Evolutionary conservation across 2,329 filamentous ascomycete species (phyloP).

Genomic region (Talaromyces sp.): DNA sequence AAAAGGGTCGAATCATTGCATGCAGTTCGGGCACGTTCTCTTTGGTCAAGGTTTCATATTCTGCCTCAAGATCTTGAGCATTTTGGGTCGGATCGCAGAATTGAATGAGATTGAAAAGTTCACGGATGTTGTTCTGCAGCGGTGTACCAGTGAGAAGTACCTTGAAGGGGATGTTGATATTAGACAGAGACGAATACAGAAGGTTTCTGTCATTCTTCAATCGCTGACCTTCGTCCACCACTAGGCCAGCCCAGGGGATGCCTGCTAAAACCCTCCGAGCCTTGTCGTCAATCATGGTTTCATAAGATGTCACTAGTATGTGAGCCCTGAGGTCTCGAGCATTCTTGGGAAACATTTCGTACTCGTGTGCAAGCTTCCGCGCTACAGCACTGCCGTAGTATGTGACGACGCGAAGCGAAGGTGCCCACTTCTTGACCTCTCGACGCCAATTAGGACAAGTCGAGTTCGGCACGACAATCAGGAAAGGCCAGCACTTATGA

Average conservation of each 20-base stretch:
- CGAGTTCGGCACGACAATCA: constrained; percentile 89
- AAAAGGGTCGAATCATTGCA: constrained; percentile 71
- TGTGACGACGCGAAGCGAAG: constrained; percentile 79
- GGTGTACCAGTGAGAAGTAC: constrained; percentile 85
- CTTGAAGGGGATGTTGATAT: constrained; percentile 75
- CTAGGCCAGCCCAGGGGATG: constrained; percentile 79
- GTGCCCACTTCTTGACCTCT: constrained; percentile 92
- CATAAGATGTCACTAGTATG: constrained; percentile 91
- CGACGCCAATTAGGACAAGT: constrained; percentile 97
- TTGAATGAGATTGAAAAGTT: constrained; percentile 94
- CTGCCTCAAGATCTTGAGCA: constrained; percentile 68
- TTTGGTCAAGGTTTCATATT: constrained; percentile 74
- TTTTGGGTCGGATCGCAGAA: constrained; percentile 75
- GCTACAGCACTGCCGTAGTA: constrained; percentile 78
- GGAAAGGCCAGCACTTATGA: constrained; percentile 79
- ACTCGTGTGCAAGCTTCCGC: constrained; percentile 71
- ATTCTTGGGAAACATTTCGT: constrained; percentile 73
- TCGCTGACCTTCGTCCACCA: constrained; percentile 93
- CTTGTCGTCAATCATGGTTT: constrained; percentile 73
- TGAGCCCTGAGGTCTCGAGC: constrained; percentile 74
- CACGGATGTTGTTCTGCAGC: constrained; percentile 77
- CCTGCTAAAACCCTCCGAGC: constrained; percentile 63
- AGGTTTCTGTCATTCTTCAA: constrained; percentile 88
- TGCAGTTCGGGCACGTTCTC: constrained; percentile 81
- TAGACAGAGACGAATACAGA: constrained; percentile 70